Base-by-base conservation (phyloP, 2,329 filamentous ascomycete genomes). In the Microdochium trichocladiopsis region DNA sequence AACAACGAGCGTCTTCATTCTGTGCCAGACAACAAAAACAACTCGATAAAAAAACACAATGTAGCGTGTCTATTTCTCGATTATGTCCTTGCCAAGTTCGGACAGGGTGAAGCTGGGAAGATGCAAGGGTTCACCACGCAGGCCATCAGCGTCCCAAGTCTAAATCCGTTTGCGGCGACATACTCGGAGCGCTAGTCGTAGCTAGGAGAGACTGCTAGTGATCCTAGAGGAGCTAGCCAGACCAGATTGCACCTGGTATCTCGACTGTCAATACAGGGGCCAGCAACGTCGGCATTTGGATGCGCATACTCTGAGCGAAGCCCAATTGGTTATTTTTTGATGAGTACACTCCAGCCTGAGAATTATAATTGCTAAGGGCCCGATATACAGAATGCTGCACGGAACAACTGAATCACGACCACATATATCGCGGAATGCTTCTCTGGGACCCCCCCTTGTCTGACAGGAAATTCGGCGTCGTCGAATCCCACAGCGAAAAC, bases 11-110 rank as follows among this genome's bases (percentile, higher is more conserved):
- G 18, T 28, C n/a, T 51, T 6, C 28, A 48, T 24, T 5, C 6
- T 25, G 25, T 51, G 10, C 43, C 48, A 16, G 24, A 47, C 22
- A 51, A 48, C 50, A 51, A 48, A 25, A 51, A 48, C 41, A 48
- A 48, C n/a, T 16, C 25, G 12, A 6, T 48, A 14, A 48, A 48
- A n/a, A 36, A 51, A n/a, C n/a, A 45, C n/a, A 18, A 45, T 18
- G 21, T 18, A 18, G 41, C 41, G 14, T 21, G 22, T 45, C 5
- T 45, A 16, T 23, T 18, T 12, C 16, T 45, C 2, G n/a, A 16
- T 18, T 45, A 45, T 18, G n/a, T 18, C 41, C 18, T 22, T 16
- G 41, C 41, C 18, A 18, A 45, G 41, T 45, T 45, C 18, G 22
- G 18, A 8, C 3, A 18, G 21, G 41, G 41, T 10, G 41, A 45